These are phyloP conservation scores for Paraconiothyrium brasiliense DNA, from an alignment of 2,329 filamentous ascomycete genomes.

Conservation along the genomic window DNA sequence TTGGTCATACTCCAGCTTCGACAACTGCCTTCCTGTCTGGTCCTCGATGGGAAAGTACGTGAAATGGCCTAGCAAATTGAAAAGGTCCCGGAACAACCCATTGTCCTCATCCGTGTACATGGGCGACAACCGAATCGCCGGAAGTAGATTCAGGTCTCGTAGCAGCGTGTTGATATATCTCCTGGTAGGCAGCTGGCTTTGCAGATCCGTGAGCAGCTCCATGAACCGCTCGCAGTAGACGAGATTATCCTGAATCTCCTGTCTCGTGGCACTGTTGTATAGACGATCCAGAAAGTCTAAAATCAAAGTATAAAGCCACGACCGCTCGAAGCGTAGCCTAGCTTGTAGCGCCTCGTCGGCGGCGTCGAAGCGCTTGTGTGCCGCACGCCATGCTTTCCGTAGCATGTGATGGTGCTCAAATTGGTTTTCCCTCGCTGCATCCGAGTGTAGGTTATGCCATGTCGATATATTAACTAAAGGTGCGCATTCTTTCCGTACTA, in stretches of 20 bases:
- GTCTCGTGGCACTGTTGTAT: conserved; percentile 58
- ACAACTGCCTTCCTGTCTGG: conserved; percentile 81
- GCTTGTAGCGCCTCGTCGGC: conserved; percentile 83
- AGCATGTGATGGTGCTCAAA: conserved; percentile 78
- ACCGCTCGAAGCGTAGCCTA: conserved; percentile 86
- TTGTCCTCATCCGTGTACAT: conserved; percentile 80
- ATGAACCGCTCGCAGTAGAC: conserved; percentile 92
- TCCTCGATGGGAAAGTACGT: conserved; percentile 90
- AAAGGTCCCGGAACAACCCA: conserved; percentile 81
- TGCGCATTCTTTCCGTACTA: conserved; percentile 95
- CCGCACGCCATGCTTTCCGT: conserved; percentile 89
- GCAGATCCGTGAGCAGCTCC: conserved; percentile 87
- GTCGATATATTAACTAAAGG: conserved; percentile 93
- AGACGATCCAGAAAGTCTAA: conserved; percentile 82
- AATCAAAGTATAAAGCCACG: conserved; percentile 89
- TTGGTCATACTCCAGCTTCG: conserved; percentile 77
- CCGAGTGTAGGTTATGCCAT: conserved; percentile 91
- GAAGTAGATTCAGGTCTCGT: conserved; percentile 83
- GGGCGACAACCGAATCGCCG: conserved; percentile 80
- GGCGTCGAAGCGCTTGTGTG: conserved; percentile 84
- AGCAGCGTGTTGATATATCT: conserved; percentile 91
- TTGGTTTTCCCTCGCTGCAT: conserved; percentile 75
- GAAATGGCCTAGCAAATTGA: conserved; percentile 83
- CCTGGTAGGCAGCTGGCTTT: conserved; percentile 92
- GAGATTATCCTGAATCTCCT: conserved; percentile 66